phyloP scores from a whole-genome alignment of 2,329 filamentous ascomycete species.

The Clonostachys byssicola region DNA sequence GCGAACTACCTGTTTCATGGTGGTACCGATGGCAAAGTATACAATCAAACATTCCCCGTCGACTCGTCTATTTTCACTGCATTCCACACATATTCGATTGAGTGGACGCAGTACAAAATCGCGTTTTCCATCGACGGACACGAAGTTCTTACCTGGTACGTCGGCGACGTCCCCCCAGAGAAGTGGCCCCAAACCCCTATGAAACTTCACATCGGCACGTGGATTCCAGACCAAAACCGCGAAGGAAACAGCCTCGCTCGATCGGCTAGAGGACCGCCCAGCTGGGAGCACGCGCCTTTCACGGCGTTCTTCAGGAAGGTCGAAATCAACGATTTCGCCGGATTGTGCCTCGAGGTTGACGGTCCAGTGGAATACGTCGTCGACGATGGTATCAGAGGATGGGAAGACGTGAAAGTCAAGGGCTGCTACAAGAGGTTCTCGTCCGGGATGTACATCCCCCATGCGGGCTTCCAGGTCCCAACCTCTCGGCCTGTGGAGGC shows the following conservation, averaged over 20 bases:
- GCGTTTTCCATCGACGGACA: slow-evolving; percentile 55
- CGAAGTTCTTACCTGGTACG: slow-evolving; percentile 19
- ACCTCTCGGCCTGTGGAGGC: no score
- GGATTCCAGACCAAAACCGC: slow-evolving; percentile 42
- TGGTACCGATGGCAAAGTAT: slow-evolving; percentile 44
- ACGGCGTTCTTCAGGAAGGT: slow-evolving; percentile 15
- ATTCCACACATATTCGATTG: slow-evolving; percentile 62
- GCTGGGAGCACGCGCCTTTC: slow-evolving; percentile 20
- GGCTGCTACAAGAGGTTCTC: slow-evolving; percentile 13
- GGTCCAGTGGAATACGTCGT: slow-evolving; percentile 17
- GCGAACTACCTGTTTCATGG: slow-evolving; percentile 79
- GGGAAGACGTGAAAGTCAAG: slow-evolving; percentile 18
- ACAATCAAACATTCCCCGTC: slow-evolving; percentile 43
- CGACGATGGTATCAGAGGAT: slow-evolving; percentile 15
- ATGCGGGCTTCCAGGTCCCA: no score
- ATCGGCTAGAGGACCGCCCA: slow-evolving; percentile 59
- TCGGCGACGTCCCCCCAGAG: slow-evolving; percentile 39
- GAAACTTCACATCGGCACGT: slow-evolving; percentile 59
- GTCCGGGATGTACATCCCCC: no score
- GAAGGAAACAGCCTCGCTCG: slow-evolving; percentile 52
- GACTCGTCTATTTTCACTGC: slow-evolving; percentile 24
- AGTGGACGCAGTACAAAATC: slow-evolving; percentile 58
- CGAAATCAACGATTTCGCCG: slow-evolving; percentile 20
- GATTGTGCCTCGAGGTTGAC: slow-evolving; percentile 14
- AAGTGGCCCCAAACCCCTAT: slow-evolving; percentile 67